A percentile compares a stretch with the other conserved stretches of the same genome.
Conservation (phyloP, 129 eudicot species). For the Daucus carota region DH1_v3.0 NC_030386.2:36276501-36277000, state of each 20-base stretch:
- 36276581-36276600: conserved; percentile 49
- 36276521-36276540: conserved; percentile 72
- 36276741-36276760: background rate
- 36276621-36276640: conserved; percentile 40
- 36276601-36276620: conserved; percentile 44
- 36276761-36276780: conserved; percentile 3
- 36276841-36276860: background rate
- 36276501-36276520: conserved; percentile 65
- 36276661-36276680: conserved; percentile 85
- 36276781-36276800: background rate
- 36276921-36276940: background rate
- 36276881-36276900: conserved; percentile 12
- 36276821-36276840: conserved; percentile 1
- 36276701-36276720: conserved; percentile 53
- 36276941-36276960: background rate
- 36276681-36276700: conserved; percentile 72
- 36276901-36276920: background rate
- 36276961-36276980: background rate
- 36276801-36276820: conserved; percentile 1
- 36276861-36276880: background rate
- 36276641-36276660: conserved; percentile 56
- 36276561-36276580: conserved; percentile 68
- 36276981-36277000: background rate
- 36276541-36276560: conserved; percentile 45
- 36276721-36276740: conserved; percentile 28